Base-by-base conservation (phyloP, 2,329 filamentous ascomycete species). In the Xylaria hypoxylon region DNA sequence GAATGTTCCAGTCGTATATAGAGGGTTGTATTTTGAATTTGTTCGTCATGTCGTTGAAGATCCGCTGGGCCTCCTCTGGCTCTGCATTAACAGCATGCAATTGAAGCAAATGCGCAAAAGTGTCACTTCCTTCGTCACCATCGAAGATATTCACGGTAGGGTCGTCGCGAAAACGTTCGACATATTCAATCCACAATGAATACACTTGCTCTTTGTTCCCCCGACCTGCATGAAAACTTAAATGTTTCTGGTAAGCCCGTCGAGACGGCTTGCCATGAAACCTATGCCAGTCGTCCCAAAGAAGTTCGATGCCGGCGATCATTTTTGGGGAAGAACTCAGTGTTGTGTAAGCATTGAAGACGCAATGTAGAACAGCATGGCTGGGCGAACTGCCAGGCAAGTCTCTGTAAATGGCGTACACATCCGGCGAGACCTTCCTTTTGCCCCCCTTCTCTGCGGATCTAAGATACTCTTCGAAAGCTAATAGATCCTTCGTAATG, bases 1-100 rank as follows among this genome's bases (percentile, higher is more conserved):
- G 79, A 24, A 90, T 89, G 74, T 97, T 97, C 90, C 91, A 97
- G 68, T 86, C 88, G 40, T 83, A 76, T 1, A 85, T 77, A 69
- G 88, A 87, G 6, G 90, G 90, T 47, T 81, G 70, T 17, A 91
- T 72, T 0, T 81, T 79, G 72, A 89, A 90, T 56, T 87, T 82
- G 6, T 79, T 72, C 26, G 77, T 75, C 62, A 96, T 87, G n/a
- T 84, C 82, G 52, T 87, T 75, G 67, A 97, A 91, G 40, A 90
- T 85, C 22, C 81, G 77, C 56, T 86, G 80, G 0, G 90, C 87
- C 57, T 86, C 82, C 3, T 80, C 74, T 0, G 90, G 77, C 70
- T 97, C 88, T 2, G 89, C 91, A 56, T 87, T 82, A 63, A 87
- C 86, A 1, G 93, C 90, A 78, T 95, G 88, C 0, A 90, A 91